Evolutionary conservation across 2,329 filamentous ascomycete species (phyloP).

Genomic region (Scedosporium aurantiacum): DNA sequence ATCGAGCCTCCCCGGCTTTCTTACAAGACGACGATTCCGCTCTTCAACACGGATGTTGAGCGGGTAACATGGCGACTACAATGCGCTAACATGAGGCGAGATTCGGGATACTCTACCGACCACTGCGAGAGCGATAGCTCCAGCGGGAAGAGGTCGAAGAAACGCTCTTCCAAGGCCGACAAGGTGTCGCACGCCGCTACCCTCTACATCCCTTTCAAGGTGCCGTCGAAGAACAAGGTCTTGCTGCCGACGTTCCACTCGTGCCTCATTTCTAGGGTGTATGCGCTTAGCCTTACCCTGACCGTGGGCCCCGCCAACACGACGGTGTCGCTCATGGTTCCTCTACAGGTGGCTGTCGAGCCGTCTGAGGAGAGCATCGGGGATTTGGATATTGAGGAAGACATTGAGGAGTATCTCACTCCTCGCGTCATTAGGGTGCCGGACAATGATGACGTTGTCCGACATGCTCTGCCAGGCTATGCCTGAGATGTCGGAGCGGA

Average conservation of each 20-base stretch:
- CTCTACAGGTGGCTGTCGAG: slow-evolving; percentile 35
- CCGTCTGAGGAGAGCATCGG: slow-evolving; percentile 20
- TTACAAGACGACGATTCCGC: slow-evolving; percentile 33
- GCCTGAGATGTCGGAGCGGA: not conserved
- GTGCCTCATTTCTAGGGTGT: slow-evolving; percentile 45
- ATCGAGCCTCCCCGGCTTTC: slow-evolving; percentile 30
- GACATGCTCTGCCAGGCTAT: not conserved
- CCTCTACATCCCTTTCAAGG: slow-evolving; percentile 34
- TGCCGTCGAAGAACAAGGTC: slow-evolving; percentile 37
- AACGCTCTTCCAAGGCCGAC: slow-evolving; percentile 12
- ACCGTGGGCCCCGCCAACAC: slow-evolving; percentile 30
- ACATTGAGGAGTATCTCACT: slow-evolving; percentile 30
- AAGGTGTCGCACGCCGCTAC: slow-evolving; percentile 27
- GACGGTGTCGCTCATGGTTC: slow-evolving; percentile 32
- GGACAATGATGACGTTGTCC: not conserved
- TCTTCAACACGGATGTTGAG: slow-evolving; percentile 25
- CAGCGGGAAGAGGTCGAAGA: not conserved
- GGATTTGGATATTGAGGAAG: slow-evolving; percentile 29
- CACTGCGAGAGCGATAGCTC: slow-evolving; percentile 19
- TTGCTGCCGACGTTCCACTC: slow-evolving; percentile 48
- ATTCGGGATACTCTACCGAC: slow-evolving; percentile 43
- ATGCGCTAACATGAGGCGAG: slow-evolving; percentile 26
- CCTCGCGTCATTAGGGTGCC: slow-evolving; percentile 23
- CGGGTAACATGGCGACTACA: slow-evolving; percentile 30
- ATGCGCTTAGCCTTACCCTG: slow-evolving; percentile 36